Evolutionary conservation across 805 yeast genomes (phyloP).

Genomic region (Lipomyces sp.): DNA sequence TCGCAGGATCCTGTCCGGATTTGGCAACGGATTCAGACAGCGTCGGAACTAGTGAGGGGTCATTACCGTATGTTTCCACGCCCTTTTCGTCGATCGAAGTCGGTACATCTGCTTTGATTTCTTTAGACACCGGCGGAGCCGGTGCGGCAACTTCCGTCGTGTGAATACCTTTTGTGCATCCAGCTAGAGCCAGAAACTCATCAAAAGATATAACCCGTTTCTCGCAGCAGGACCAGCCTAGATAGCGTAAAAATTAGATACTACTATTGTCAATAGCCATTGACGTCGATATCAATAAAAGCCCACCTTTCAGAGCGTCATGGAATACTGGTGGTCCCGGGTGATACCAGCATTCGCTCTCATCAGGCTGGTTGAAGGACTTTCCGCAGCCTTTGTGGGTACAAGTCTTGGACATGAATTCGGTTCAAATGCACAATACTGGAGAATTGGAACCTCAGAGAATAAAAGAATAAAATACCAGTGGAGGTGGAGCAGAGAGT

Average conservation of each 20-base stretch:
- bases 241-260: not conserved
- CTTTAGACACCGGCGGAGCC: conserved; percentile 9
- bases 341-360: conserved; percentile 37
- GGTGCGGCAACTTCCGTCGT: conserved; percentile 35
- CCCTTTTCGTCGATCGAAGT: conserved; percentile 32
- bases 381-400: conserved; percentile 34
- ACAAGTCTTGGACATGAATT: conserved; percentile 36
- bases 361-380: conserved; percentile 29
- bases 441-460: not conserved
- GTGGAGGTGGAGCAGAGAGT: not conserved
- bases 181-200: conserved; percentile 39
- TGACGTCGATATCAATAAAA: not conserved
- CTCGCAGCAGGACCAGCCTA: conserved; percentile 41
- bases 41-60: conserved; percentile 8
- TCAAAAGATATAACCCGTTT: conserved; percentile 40
- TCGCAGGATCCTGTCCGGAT: conserved; percentile 15
- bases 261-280: not conserved
- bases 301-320: conserved; percentile 39
- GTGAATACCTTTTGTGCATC: conserved; percentile 39
- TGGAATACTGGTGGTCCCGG: conserved; percentile 41
- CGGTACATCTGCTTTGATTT: conserved; percentile 16
- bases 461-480: not conserved
- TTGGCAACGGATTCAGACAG: not conserved
- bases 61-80: conserved; percentile 31
- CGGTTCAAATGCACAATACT: not conserved